Evolutionary conservation across 2,329 filamentous ascomycete genomes (phyloP).

Genomic region (Immersiporthe knoxdaviesiana): DNA sequence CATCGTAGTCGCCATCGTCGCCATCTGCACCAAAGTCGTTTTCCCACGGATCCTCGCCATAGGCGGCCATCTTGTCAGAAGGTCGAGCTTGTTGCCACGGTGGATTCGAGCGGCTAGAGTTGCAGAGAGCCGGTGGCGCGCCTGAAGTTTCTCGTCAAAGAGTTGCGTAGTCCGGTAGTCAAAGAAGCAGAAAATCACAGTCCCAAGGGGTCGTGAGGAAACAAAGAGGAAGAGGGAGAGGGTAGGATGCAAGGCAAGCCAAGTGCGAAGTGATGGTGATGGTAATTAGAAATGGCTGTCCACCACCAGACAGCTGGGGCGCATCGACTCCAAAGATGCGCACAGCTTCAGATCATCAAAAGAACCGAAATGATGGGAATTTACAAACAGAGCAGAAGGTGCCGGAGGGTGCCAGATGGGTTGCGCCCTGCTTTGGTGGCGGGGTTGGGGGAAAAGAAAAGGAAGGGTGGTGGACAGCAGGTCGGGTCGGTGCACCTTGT

Average conservation of each 20-base stretch:
- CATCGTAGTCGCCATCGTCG: conserved; percentile 69
- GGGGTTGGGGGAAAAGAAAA: too few species aligned
- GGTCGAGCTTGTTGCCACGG: background rate
- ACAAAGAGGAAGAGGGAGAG: background rate
- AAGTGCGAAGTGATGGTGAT: conserved; percentile 20
- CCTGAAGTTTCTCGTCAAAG: background rate
- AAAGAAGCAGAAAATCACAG: background rate
- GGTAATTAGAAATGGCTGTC: conserved; percentile 30
- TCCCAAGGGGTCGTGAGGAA: background rate
- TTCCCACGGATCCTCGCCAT: conserved; percentile 54
- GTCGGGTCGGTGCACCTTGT: conserved; percentile 13
- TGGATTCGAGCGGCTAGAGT: background rate
- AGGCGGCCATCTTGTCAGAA: conserved; percentile 54
- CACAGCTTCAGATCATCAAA: conserved; percentile 28
- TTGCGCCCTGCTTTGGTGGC: background rate
- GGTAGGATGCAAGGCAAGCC: background rate
- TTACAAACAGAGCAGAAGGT: conserved; percentile 1
- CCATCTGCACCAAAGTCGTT: conserved; percentile 49
- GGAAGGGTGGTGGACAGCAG: conserved; percentile 5
- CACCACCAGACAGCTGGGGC: conserved; percentile 28
- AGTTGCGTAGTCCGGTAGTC: background rate
- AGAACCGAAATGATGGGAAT: conserved; percentile 2
- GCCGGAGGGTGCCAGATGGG: background rate
- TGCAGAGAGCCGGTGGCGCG: background rate
- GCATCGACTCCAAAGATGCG: conserved; percentile 28